Conservation (phyloP, 1,284 basidiomycete genomes). For the Naganishia sp. region DNA sequence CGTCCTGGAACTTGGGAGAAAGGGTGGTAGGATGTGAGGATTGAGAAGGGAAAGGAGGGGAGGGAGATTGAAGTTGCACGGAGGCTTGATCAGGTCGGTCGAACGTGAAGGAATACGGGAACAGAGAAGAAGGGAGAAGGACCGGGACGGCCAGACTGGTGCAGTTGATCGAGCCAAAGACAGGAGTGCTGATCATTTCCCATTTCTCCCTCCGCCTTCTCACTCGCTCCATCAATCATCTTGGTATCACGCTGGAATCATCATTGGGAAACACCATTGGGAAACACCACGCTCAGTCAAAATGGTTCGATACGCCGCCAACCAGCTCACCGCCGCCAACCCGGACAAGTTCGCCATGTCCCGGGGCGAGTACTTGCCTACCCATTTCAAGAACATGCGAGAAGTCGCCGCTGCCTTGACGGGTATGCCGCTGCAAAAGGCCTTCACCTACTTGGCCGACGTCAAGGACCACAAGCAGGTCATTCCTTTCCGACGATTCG, state of each 20-base stretch:
- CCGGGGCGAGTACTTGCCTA: conserved; percentile 94
- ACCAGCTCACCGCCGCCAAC: conserved; percentile 73
- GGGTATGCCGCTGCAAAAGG: conserved; percentile 95
- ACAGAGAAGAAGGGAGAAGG: background rate
- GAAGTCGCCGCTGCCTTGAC: conserved; percentile 81
- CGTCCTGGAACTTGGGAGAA: background rate
- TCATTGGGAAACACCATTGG: background rate
- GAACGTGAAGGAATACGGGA: background rate
- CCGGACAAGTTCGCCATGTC: conserved; percentile 92
- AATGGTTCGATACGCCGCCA: conserved; percentile 86
- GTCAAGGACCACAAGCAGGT: conserved; percentile 96
- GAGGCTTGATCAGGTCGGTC: background rate
- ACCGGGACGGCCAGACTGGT: background rate
- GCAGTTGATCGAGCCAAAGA: conserved; percentile 7
- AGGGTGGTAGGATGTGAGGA: background rate
- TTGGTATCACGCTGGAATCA: background rate
- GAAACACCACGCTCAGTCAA: conserved; percentile 17
- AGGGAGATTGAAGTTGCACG: background rate
- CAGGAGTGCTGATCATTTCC: conserved; percentile 12
- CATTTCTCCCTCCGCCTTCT: background rate
- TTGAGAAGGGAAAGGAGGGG: background rate
- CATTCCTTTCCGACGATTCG: conserved; percentile 95
- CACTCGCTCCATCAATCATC: background rate
- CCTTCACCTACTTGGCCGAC: conserved; percentile 90
- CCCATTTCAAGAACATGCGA: conserved; percentile 99